Evolutionary conservation across 352 stramenopile genomes (phyloP), one percentile per base, ranked within the genome.

Genomic region (Phytophthora nicotianae): DNA sequence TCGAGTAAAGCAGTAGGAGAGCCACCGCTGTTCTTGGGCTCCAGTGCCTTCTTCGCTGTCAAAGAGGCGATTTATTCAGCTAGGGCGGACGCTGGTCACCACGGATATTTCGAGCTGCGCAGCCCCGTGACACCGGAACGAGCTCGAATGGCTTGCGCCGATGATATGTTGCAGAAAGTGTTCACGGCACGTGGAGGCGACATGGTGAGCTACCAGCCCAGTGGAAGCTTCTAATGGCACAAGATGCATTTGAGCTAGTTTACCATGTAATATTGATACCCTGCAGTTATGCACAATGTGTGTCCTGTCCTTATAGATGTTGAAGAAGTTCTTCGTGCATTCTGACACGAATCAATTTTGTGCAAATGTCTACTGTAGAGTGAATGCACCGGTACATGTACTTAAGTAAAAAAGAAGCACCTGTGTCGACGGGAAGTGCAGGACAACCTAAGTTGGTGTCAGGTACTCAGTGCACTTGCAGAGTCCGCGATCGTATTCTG

Each of bases 1-100:
- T 98, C 90, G 27, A 98, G 90, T 58, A 98, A 98, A 57, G 97
- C 95, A 0, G 89, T 99, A 21, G 97, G 97, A 11, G 97, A 99
- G 68, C 97, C 97, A 17, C 96, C 97, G 24, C 96, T 98, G 53
- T 98, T 98, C 60, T 72, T 99, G 29, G 96, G 91, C 3, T 84
- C 85, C 24, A 97, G 86, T 42, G 94, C 96, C 21, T 98, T 98
- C 66, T 99, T 98, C 61, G 97, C 97, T 0, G 93, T 98, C 57
- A 98, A 98, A 55, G 91, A 98, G 72, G 96, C 96, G 2, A 88
- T 99, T 47, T 86, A 88, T 32, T 78, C 91, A 0, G 92, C 90
- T 9, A 81, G 95, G 14, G 57, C 67, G 26, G 87, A 96, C 38
- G 78, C 73, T 42, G 79, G 84, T 8, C 24, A 79, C 2, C 68